Evolutionary conservation across 2,329 filamentous ascomycete species (phyloP).

Genomic region (Davidsoniella virescens): DNA sequence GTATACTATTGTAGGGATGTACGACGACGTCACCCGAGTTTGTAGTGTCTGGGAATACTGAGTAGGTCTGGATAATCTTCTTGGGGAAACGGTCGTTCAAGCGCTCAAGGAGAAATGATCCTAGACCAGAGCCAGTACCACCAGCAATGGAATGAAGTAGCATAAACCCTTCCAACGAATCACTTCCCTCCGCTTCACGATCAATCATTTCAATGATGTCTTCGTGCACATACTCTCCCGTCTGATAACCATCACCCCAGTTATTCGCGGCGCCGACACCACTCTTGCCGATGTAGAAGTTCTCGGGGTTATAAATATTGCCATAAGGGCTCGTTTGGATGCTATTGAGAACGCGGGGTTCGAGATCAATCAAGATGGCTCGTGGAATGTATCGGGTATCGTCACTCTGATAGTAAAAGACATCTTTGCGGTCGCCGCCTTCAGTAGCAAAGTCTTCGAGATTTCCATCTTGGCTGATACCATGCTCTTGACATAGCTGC

Average conservation of each 20-base stretch:
- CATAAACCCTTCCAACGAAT: slow-evolving; percentile 98
- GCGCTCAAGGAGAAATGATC: slow-evolving; percentile 83
- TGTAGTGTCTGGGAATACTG: slow-evolving; percentile 89
- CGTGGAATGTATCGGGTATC: slow-evolving; percentile 96
- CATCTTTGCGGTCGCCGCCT: slow-evolving; percentile 93
- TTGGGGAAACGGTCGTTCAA: slow-evolving; percentile 97
- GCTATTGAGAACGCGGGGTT: slow-evolving; percentile 80
- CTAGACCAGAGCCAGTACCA: slow-evolving; percentile 88
- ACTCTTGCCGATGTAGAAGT: slow-evolving; percentile 93
- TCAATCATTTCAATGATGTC: slow-evolving; percentile 99
- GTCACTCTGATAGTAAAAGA: slow-evolving; percentile 99
- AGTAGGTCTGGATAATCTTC: slow-evolving; percentile 98
- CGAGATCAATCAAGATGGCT: slow-evolving; percentile 86
- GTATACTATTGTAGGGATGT: slow-evolving; percentile 92
- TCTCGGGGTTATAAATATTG: slow-evolving; percentile 99
- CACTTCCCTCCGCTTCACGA: slow-evolving; percentile 91
- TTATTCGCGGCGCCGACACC: slow-evolving; percentile 93
- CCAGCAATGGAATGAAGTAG: slow-evolving; percentile 95
- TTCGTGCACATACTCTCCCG: slow-evolving; percentile 79
- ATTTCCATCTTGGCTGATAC: slow-evolving; percentile 94
- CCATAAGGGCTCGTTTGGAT: slow-evolving; percentile 91
- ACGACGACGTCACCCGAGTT: slow-evolving; percentile 83
- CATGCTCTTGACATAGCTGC: slow-evolving; percentile 93
- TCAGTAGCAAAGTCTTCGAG: slow-evolving; percentile 95
- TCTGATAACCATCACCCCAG: slow-evolving; percentile 93